Evolutionary conservation across 371 early-diverging fungal genomes (phyloP).

Genomic region (Mortierella sp.): DNA sequence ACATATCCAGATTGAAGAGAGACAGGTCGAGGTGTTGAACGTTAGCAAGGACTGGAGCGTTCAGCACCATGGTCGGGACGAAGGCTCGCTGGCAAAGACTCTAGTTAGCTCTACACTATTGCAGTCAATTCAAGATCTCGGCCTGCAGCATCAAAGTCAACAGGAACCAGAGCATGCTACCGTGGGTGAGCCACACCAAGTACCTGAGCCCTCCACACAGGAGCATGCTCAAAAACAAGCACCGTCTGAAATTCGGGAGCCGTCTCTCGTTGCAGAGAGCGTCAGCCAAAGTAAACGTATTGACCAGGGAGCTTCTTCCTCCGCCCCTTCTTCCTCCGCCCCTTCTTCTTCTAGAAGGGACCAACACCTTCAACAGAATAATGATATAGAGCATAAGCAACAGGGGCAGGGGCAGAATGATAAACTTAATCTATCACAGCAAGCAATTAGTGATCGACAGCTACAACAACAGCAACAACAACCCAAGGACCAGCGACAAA

Average conservation of each 20-base stretch:
- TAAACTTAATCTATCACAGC: not conserved
- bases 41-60: not conserved
- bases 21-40: slow-evolving; percentile 3
- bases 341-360: not conserved
- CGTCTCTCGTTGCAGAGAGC: not conserved
- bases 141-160: slow-evolving; percentile 9
- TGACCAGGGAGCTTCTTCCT: not conserved
- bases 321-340: not conserved
- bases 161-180: slow-evolving; percentile 1
- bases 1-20: not conserved
- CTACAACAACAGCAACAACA: not conserved
- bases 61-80: slow-evolving; percentile 15
- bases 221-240: slow-evolving; percentile 13
- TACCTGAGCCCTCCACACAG: slow-evolving; percentile 4
- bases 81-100: slow-evolving; percentile 44
- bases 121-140: slow-evolving; percentile 34
- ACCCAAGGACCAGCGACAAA: slow-evolving; percentile 1
- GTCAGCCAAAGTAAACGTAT: no score
- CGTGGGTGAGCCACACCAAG: not conserved
- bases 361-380: not conserved
- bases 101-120: slow-evolving; percentile 36
- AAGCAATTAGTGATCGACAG: not conserved
- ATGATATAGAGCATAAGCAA: not conserved
- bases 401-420: not conserved
- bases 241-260: not conserved